Evolutionary conservation across 805 yeast species (phyloP).

Genomic region (Saccharomyces paradoxus): DNA sequence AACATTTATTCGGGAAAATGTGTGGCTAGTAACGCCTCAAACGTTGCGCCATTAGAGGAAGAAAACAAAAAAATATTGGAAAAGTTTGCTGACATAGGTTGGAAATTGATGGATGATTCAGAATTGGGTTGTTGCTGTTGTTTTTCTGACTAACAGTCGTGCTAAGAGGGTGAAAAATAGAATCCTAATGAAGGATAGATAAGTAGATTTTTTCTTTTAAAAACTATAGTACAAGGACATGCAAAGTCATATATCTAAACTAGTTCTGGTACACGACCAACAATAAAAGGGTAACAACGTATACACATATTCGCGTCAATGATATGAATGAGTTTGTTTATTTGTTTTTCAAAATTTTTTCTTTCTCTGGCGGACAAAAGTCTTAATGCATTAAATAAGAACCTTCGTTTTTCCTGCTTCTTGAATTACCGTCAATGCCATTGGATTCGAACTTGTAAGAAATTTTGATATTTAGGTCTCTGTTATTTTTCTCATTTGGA

Average conservation of each 20-base stretch:
- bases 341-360: background rate
- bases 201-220: background rate
- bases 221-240: background rate
- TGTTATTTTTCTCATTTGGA: slow-evolving; percentile 72
- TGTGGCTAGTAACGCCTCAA: background rate
- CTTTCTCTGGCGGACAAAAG: background rate
- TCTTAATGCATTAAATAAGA: slow-evolving; percentile 62
- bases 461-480: slow-evolving; percentile 82
- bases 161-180: background rate
- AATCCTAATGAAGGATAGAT: background rate
- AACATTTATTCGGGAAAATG: background rate
- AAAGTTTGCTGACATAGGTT: slow-evolving; percentile 19
- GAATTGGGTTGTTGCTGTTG: slow-evolving; percentile 24
- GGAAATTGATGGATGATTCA: slow-evolving; percentile 26
- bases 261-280: background rate
- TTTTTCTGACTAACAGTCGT: background rate
- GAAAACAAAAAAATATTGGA: background rate
- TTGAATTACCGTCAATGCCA: slow-evolving; percentile 39
- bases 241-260: background rate
- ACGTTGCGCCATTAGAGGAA: background rate
- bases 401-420: slow-evolving; percentile 52
- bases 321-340: slow-evolving; percentile 1
- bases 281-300: background rate
- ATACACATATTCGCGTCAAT: background rate
- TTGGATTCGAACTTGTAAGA: slow-evolving; percentile 39